Base-by-base conservation (phyloP, 805 yeast species). In the Kodamaea hsintzibuensis region DNA sequence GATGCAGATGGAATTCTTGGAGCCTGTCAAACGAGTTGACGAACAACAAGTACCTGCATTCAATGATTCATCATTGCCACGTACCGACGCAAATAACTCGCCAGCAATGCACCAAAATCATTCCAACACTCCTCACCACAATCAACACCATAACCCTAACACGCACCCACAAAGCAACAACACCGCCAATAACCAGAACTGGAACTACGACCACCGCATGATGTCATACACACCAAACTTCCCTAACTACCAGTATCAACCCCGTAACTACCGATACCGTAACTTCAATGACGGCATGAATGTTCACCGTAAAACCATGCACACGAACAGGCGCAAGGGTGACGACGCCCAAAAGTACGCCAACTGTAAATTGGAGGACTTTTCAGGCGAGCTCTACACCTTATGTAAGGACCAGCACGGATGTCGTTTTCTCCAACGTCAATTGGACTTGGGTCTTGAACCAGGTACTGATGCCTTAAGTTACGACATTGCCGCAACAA, bases 331-430 rank as follows among this genome's bases (percentile, higher is more conserved):
- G 37, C 62, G 78, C 52, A 76, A 70, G 55, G 84, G 84, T 33
- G 93, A 87, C 59, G 93, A 88, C 64, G 88, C 89, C 2, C 73
- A 89, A 5, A 83, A 82, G 64, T 88, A 84, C 61, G 77, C 82
- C 42, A 84, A 86, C 69, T 88, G 91, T 16, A 77, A 81, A 47
- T 71, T 88, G 57, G 83, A 79, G 47, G 91, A 88, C 60, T 88
- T 86, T 64, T 72, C 80, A 14, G 91, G 91, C 46, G 85, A 84
- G 54, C 86, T 93, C 51, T 88, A 83, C 65, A 80, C 89, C 0
- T 76, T 95, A 58, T 92, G 98, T 73, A 90, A 86, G 65, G 99
- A 93, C 68, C 98, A 93, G 72, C 97, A 93, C 67, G 98, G 99
- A 7, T 93, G 98, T 67, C 79, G 99, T 55, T 91, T 89, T 68